Base-by-base conservation (phyloP, 1,284 basidiomycete species). In the Ustilago loliicola region DNA sequence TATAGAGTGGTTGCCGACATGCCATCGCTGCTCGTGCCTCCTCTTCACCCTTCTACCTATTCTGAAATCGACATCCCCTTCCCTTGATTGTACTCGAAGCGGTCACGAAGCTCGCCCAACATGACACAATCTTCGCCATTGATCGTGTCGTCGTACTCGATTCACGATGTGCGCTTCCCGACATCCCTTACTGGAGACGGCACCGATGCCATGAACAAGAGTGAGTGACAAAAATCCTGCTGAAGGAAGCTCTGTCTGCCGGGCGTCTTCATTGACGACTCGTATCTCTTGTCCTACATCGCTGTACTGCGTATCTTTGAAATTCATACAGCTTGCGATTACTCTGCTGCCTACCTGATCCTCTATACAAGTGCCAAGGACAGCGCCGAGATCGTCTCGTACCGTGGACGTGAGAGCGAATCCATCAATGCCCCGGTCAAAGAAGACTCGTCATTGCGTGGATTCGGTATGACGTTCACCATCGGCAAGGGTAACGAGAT, bases 181-280 rank as follows among this genome's bases (percentile, higher is more conserved):
- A 77, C 70, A 68, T 73, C 30, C 7, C 25, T 94, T 60, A 92
- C 92, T 19, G 93, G 94, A 32, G 93, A 95, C 88, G 94, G 94
- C 9, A 94, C 93, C 42, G 94, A 95, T 88, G 94, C 93, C 71
- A 93, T 92, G 94, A 96, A 96, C 88, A 93, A 93, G 47, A 93
- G 72, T 75, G 42, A 70, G 72, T 63, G 50, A n/a, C 32, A 23
- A 23, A 47, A 38, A 4, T 21, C 4, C 19, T 47, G 4, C n/a
- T 21, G 45, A 2, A 7, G 19, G 13, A 47, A 8, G 23, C 45
- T 23, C 19, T 47, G 23, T 17, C 19, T 47, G 45, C 17, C 7
- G 17, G 8, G n/a, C 21, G 6, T 7, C 13, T 17, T 10, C 38
- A 17, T 36, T 23, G 53, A 45, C n/a, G 47, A 45, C 21, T 23